A percentile compares a stretch with the other conserved stretches of the same genome.
phyloP scores from a whole-genome alignment of 2,329 filamentous ascomycete genomes.

The Nannizziopsis arthrosporioides region DNA sequence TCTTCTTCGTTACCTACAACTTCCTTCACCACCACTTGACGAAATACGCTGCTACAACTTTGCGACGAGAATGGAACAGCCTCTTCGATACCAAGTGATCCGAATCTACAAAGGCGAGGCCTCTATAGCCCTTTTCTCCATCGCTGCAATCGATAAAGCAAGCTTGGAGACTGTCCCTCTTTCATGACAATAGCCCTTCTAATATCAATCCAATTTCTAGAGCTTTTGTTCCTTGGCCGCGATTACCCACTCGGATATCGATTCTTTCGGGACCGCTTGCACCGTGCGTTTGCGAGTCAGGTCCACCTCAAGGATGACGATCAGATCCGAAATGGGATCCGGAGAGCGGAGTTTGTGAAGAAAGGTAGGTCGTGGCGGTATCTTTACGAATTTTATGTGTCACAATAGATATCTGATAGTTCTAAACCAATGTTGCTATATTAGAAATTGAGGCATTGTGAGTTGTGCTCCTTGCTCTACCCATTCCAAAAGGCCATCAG shows the following conservation, averaged over 20 bases:
- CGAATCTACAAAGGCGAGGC: constrained; percentile 70
- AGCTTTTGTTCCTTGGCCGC: constrained; percentile 70
- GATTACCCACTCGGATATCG: constrained; percentile 76
- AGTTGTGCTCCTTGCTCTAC: constrained; percentile 32
- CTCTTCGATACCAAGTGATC: constrained; percentile 67
- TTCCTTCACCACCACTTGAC: not conserved
- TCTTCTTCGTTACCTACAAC: not conserved
- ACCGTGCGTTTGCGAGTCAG: constrained; percentile 74
- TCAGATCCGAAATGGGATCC: constrained; percentile 64
- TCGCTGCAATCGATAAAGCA: not conserved
- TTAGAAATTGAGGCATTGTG: constrained; percentile 92
- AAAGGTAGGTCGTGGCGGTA: constrained; percentile 51
- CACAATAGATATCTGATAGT: not conserved
- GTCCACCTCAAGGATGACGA: constrained; percentile 57
- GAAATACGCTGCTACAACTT: not conserved
- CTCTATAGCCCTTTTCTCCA: too few relatives aligned
- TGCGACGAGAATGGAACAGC: constrained; percentile 34
- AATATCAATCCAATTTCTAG: constrained; percentile 35
- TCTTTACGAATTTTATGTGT: not conserved
- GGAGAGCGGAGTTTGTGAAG: constrained; percentile 74
- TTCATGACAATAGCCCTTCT: not conserved
- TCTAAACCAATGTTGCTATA: not conserved
- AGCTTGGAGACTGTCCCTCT: not conserved
- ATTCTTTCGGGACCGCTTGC: constrained; percentile 71
- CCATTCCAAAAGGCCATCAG: too few relatives aligned